Evolutionary conservation across 2,329 filamentous ascomycete genomes (phyloP), one percentile per base, ranked within the genome.

Genomic region (Fusarium luffae): DNA sequence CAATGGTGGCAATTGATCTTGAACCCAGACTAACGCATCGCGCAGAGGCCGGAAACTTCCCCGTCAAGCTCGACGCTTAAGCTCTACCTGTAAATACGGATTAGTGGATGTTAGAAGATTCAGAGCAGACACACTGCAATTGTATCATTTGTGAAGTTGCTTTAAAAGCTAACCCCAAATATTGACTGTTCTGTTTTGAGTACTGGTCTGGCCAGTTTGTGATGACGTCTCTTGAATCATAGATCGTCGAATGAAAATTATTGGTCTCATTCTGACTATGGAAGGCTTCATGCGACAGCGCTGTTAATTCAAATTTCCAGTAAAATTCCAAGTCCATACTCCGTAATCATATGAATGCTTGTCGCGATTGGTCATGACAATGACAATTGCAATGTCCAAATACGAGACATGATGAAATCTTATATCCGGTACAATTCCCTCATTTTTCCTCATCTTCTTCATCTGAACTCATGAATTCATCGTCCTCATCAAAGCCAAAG

Each of bases 401-500:
- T 14, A n/a, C 12, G 9, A 34, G 40, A 43, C 25, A 46, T 51
- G 10, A 7, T 47, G 21, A 28, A 30, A 23, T 43, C 18, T 47
- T 10, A 21, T 21, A 10, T 13, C 19, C 10, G 23, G n/a, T 34
- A n/a, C 21, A 27, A n/a, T 37, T 18, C 12, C 41, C 43, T 68
- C 51, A 68, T 42, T 70, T 61, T 47, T 56, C 63, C 57, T 82
- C 78, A 8, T 82, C 81, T 14, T 86, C 85, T 34, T 90, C 89
- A n/a, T 90, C 86, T 12, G 87, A 89, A 72, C 89, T 91, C 86
- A 91, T 89, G 68, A 90, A 91, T 73, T 92, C 90, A 48, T 94
- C 91, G 56, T 93, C 90, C 34, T 94, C 91, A 66, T 94, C 92
- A 80, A 94, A 95, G 0, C 92, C 92, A 73, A 90, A 92, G 75